Evolutionary conservation across 2,329 filamentous ascomycete species (phyloP).

Genomic region (Trichoderma arundinaceum): DNA sequence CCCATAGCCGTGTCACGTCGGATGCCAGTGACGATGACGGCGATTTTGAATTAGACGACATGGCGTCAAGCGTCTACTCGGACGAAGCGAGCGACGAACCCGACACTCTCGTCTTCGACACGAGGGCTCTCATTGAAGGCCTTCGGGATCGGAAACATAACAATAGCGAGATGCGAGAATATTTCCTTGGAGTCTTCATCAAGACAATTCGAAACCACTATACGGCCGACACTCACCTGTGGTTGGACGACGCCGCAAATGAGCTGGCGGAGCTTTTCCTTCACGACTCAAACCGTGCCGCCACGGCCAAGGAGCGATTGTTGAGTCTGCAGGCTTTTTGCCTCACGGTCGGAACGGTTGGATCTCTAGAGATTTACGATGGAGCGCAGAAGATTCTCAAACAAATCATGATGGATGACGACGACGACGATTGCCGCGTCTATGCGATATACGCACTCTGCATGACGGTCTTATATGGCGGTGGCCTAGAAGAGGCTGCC

Average conservation of each 20-base stretch:
- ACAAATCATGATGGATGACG: slow-evolving; percentile 54
- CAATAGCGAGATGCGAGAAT: slow-evolving; percentile 71
- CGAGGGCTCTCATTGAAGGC: slow-evolving; percentile 68
- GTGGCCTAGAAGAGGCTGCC: slow-evolving; percentile 70
- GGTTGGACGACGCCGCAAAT: slow-evolving; percentile 62
- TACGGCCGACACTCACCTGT: slow-evolving; percentile 43
- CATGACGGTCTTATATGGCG: slow-evolving; percentile 76
- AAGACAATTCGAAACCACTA: slow-evolving; percentile 60
- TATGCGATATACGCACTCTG: slow-evolving; percentile 79
- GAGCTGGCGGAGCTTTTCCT: slow-evolving; percentile 69
- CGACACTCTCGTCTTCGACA: slow-evolving; percentile 62
- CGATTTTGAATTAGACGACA: slow-evolving; percentile 49
- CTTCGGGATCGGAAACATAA: slow-evolving; percentile 78
- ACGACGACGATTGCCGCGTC: slow-evolving; percentile 66
- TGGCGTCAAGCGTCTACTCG: slow-evolving; percentile 52
- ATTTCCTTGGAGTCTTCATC: slow-evolving; percentile 44
- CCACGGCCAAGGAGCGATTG: slow-evolving; percentile 70
- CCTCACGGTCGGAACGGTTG: slow-evolving; percentile 70
- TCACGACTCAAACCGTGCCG: slow-evolving; percentile 71
- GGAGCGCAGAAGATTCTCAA: slow-evolving; percentile 40
- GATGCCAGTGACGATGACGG: slow-evolving; percentile 61
- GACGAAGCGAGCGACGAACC: slow-evolving; percentile 69
- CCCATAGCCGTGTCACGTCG: slow-evolving; percentile 66
- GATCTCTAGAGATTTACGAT: slow-evolving; percentile 55
- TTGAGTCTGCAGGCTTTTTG: slow-evolving; percentile 74